phyloP scores from a whole-genome alignment of 257 asterid species.

The Lithospermum erythrorhizon region DNA sequence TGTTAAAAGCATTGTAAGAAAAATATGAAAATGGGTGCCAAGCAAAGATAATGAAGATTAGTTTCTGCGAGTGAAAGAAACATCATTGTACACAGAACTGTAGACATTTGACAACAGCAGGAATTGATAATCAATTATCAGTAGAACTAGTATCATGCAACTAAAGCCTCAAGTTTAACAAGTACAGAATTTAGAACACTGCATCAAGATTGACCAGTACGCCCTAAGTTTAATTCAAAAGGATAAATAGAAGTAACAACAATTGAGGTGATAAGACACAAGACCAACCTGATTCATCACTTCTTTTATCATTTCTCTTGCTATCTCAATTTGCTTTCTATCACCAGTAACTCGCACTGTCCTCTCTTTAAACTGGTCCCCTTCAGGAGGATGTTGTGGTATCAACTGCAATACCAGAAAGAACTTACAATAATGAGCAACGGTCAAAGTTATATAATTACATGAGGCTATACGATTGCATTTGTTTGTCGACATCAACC shows the following conservation, averaged over 20 bases:
- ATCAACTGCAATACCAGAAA: slow-evolving; percentile 40
- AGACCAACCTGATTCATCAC: slow-evolving; percentile 96
- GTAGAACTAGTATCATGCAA: background rate
- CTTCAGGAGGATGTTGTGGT: slow-evolving; percentile 71
- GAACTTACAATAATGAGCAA: background rate
- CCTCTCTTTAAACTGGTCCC: slow-evolving; percentile 71
- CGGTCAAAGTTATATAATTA: background rate
- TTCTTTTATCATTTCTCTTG: slow-evolving; percentile 81
- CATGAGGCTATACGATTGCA: too few species aligned
- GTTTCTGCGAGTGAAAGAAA: background rate
- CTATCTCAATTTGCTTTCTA: slow-evolving; percentile 72
- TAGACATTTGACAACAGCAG: background rate
- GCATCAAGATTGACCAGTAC: background rate
- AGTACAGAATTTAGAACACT: background rate
- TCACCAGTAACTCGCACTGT: slow-evolving; percentile 85
- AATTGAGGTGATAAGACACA: background rate
- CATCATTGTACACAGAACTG: background rate
- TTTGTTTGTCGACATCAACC: background rate
- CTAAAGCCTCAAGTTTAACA: background rate
- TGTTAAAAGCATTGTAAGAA: too few species aligned
- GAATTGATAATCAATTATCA: background rate
- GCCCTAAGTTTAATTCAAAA: slow-evolving; percentile 2
- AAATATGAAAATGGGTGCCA: too few species aligned
- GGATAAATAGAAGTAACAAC: background rate
- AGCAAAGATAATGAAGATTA: background rate